These are phyloP conservation scores for Calonectria pseudoturangicola DNA, from an alignment of 2,329 filamentous ascomycete genomes.

Conservation along the genomic window DNA sequence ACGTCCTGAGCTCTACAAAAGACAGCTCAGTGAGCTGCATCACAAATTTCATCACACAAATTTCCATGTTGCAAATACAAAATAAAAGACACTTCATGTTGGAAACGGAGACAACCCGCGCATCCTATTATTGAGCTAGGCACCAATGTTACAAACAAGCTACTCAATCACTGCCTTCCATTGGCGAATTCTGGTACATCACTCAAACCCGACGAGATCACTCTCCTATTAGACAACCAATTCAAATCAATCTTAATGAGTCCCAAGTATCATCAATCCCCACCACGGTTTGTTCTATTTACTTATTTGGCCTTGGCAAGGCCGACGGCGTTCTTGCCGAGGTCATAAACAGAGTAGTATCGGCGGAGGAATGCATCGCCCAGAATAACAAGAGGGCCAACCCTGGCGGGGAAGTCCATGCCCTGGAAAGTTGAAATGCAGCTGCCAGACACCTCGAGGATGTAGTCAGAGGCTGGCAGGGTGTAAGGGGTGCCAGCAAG, in stretches of 20 bases:
- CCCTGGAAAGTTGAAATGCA: constrained; percentile 99
- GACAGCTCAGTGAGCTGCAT: no score
- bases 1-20: neutral
- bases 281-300: constrained; percentile 39
- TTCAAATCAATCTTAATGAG: constrained; percentile 43
- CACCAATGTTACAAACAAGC: constrained; percentile 43
- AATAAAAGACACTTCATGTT: no score
- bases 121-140: constrained; percentile 51
- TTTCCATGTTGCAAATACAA: no score
- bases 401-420: constrained; percentile 92
- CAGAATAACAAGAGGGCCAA: constrained; percentile 94
- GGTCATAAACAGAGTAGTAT: constrained; percentile 97
- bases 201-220: constrained; percentile 42
- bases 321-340: constrained; percentile 91
- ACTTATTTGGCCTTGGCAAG: constrained; percentile 86
- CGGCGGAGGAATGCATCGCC: constrained; percentile 90
- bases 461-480: constrained; percentile 92
- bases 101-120: constrained; percentile 30
- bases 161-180: constrained; percentile 32
- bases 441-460: constrained; percentile 94
- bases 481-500: constrained; percentile 95
- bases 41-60: neutral
- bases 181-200: constrained; percentile 38
- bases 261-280: constrained; percentile 44
- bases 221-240: constrained; percentile 32